These are phyloP conservation scores for Samsoniella hepiali DNA, from an alignment of 2,329 filamentous ascomycete genomes.

Conservation along the genomic window DNA sequence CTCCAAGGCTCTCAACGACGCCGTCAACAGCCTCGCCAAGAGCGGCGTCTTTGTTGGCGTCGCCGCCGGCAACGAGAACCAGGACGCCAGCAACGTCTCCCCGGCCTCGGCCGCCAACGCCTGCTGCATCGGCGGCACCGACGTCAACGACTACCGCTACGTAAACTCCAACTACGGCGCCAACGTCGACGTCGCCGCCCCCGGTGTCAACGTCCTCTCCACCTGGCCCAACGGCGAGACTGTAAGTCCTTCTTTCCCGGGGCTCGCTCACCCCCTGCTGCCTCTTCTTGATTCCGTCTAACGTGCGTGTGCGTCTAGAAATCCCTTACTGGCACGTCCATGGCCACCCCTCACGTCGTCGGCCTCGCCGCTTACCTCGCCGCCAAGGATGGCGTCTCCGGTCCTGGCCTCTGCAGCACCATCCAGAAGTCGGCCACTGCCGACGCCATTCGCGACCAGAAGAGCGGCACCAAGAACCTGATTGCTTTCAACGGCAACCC, in stretches of 20 bases:
- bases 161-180: constrained; percentile 49
- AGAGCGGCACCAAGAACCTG: constrained; percentile 6
- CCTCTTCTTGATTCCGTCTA: not conserved
- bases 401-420: constrained; percentile 1
- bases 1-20: constrained; percentile 79
- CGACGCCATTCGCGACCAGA: not conserved
- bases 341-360: constrained; percentile 24
- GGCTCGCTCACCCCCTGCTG: too few species aligned
- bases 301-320: not conserved
- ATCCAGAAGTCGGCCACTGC: constrained; percentile 1
- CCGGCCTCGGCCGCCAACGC: constrained; percentile 47
- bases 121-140: constrained; percentile 51
- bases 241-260: constrained; percentile 21
- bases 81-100: constrained; percentile 43
- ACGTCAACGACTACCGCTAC: constrained; percentile 40
- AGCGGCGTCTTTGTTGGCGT: constrained; percentile 47
- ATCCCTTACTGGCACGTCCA: constrained; percentile 23
- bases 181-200: constrained; percentile 46
- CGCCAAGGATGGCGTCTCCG: constrained; percentile 9
- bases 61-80: constrained; percentile 47
- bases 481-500: constrained; percentile 19
- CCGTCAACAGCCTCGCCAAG: constrained; percentile 73
- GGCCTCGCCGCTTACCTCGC: constrained; percentile 23
- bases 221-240: constrained; percentile 37
- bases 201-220: constrained; percentile 45